Percentiles rank a stretch among this genome's conserved stretches.
phyloP scores from a whole-genome alignment of 805 yeast species.

The Starmerella roubikii region DNA sequence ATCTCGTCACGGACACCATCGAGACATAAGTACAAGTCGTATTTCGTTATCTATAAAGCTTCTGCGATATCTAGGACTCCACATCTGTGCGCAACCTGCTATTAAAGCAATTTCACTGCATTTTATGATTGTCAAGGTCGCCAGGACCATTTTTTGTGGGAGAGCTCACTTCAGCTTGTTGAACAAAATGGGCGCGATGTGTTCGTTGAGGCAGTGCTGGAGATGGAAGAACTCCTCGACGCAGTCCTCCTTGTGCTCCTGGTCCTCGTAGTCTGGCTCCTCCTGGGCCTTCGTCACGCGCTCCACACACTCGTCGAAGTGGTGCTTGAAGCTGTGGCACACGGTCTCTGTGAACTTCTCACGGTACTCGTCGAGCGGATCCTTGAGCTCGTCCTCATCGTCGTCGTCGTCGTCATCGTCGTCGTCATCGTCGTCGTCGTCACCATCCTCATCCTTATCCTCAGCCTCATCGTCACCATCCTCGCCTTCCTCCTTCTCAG shows the following conservation, averaged over 20 bases:
- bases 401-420: constrained; percentile 48
- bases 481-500: constrained; percentile 17
- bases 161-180: constrained; percentile 55
- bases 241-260: constrained; percentile 87
- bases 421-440: constrained; percentile 36
- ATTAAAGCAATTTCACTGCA: neutral
- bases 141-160: too few species aligned
- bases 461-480: constrained; percentile 19
- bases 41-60: too few species aligned
- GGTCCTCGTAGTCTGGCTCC: constrained; percentile 69
- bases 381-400: constrained; percentile 57
- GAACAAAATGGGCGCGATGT: constrained; percentile 84
- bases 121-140: neutral
- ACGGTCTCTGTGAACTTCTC: constrained; percentile 38
- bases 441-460: constrained; percentile 20
- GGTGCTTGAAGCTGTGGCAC: constrained; percentile 68
- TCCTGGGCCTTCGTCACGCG: constrained; percentile 82
- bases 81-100: too few species aligned
- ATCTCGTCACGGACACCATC: too few species aligned
- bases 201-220: constrained; percentile 82
- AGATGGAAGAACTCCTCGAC: constrained; percentile 96
- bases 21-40: too few species aligned
- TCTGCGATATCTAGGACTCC: too few species aligned
- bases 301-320: constrained; percentile 86
- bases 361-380: constrained; percentile 49